Percentiles rank a stretch among this genome's conserved stretches.
Evolutionary conservation across 2,329 filamentous ascomycete species (phyloP).

Genomic region (Ceratocystis papillata): DNA sequence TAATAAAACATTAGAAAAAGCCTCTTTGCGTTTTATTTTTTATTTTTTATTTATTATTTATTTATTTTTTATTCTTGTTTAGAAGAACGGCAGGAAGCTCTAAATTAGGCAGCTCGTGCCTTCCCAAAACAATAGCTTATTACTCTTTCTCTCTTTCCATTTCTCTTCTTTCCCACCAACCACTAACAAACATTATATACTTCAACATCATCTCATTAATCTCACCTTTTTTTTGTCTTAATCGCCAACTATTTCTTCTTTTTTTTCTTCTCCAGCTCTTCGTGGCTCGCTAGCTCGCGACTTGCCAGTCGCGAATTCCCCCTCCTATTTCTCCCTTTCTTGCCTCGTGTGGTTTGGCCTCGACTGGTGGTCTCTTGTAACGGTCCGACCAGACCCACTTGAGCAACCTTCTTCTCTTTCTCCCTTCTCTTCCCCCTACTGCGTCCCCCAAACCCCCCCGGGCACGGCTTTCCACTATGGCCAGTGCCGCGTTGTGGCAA

Average conservation of each 20-base stretch:
- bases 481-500: slow-evolving; percentile 23
- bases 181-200: too few species aligned
- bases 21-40: neutral
- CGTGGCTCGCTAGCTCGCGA: too few species aligned
- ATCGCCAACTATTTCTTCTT: neutral
- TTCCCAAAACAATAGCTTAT: neutral
- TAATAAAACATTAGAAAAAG: neutral
- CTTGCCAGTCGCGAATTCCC: too few species aligned
- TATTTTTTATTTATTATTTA: neutral
- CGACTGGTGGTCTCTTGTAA: neutral
- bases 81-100: slow-evolving; percentile 4
- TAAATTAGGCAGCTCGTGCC: slow-evolving; percentile 6
- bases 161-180: neutral
- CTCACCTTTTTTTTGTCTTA: too few species aligned
- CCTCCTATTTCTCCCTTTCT: too few species aligned
- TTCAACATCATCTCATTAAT: too few species aligned
- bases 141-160: neutral
- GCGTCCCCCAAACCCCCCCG: neutral
- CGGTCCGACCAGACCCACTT: neutral
- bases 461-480: slow-evolving; percentile 23
- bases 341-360: too few species aligned
- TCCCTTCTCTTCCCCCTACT: neutral
- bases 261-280: neutral
- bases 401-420: neutral
- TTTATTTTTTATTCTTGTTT: neutral